Percentiles rank a stretch among this genome's conserved stretches.
Evolutionary conservation across 1,284 basidiomycete species (phyloP).

Genomic region (Ceratobasidium sp.): DNA sequence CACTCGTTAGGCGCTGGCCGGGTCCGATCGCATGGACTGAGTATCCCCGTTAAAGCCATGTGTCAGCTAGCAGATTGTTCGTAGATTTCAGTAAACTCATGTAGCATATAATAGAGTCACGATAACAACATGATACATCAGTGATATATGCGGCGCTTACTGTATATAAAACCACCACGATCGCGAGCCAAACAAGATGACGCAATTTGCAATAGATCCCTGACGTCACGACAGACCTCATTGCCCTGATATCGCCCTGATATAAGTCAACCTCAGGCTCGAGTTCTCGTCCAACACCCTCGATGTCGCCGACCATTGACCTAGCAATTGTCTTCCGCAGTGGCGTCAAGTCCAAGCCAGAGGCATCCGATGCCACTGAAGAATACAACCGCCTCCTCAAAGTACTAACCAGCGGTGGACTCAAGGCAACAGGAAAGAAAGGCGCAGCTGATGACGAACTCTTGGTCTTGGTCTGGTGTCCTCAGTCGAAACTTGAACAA

Average conservation of each 20-base stretch:
- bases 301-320: slow-evolving; percentile 68
- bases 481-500: slow-evolving; percentile 70
- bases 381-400: slow-evolving; percentile 77
- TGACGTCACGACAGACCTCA: slow-evolving; percentile 38
- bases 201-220: not conserved
- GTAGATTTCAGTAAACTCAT: too few species aligned
- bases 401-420: slow-evolving; percentile 70
- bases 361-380: slow-evolving; percentile 71
- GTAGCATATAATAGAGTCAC: too few species aligned
- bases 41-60: too few species aligned
- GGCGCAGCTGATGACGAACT: slow-evolving; percentile 82
- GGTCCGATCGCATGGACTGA: too few species aligned
- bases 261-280: slow-evolving; percentile 3
- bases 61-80: too few species aligned
- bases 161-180: not conserved
- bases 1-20: too few species aligned
- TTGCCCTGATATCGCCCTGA: not conserved
- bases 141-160: not conserved
- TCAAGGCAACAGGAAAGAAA: slow-evolving; percentile 77
- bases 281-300: not conserved
- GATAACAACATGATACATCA: too few species aligned
- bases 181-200: not conserved
- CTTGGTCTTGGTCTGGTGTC: slow-evolving; percentile 83
- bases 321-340: slow-evolving; percentile 78
- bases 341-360: slow-evolving; percentile 67